These are phyloP conservation scores for Phallus indusiatus DNA, from an alignment of 768 basidiomycete genomes.

Conservation along the genomic window DNA sequence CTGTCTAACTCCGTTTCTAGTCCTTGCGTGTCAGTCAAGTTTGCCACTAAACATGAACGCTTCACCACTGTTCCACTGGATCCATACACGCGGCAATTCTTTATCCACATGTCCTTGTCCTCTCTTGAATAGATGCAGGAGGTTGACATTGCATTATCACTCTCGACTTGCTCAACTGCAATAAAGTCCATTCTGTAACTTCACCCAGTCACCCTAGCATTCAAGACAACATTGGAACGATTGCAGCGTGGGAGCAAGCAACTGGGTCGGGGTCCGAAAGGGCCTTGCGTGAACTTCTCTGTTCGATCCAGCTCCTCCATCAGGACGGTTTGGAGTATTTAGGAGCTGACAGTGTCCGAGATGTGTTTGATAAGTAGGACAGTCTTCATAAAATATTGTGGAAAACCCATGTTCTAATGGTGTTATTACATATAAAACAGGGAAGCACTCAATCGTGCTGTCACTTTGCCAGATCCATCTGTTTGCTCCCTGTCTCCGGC, in stretches of 20 bases:
- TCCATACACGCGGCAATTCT: constrained; percentile 73
- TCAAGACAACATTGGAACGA: constrained; percentile 76
- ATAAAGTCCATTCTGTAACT: constrained; percentile 73
- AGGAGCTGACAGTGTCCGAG: constrained; percentile 79
- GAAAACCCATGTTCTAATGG: not conserved
- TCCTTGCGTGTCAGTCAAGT: constrained; percentile 77
- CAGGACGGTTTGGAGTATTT: constrained; percentile 82
- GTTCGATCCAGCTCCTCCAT: constrained; percentile 88
- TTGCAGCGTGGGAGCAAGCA: constrained; percentile 59
- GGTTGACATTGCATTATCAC: constrained; percentile 82
- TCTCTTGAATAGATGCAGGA: constrained; percentile 80
- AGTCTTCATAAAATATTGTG: not conserved
- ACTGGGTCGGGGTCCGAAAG: constrained; percentile 27
- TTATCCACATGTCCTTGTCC: constrained; percentile 73
- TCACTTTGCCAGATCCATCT: constrained; percentile 40
- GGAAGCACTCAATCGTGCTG: constrained; percentile 67
- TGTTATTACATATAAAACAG: constrained; percentile 36
- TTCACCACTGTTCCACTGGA: constrained; percentile 66
- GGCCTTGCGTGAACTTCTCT: constrained; percentile 57
- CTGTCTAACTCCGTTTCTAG: constrained; percentile 30
- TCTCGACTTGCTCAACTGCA: constrained; percentile 79
- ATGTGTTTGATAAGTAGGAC: constrained; percentile 82
- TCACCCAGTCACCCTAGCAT: constrained; percentile 75
- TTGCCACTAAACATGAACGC: constrained; percentile 91
- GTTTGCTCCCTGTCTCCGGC: constrained; percentile 42